phyloP scores from a whole-genome alignment of 83 land plant species.

The Picea mariana region DNA sequence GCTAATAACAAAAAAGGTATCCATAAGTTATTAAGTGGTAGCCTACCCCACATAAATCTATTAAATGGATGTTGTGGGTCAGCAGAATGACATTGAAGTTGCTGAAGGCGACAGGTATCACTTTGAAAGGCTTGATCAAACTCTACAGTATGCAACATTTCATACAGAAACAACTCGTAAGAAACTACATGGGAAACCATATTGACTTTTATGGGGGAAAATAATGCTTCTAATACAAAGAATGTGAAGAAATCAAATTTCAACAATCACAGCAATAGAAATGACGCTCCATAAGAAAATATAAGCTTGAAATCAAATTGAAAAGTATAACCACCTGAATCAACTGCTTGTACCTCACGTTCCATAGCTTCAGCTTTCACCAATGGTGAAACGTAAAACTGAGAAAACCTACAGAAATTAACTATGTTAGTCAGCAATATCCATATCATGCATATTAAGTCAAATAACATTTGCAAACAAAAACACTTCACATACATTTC shows the following conservation, averaged over 20 bases:
- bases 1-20: neutral
- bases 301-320: neutral
- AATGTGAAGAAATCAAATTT: neutral
- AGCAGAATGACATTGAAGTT: constrained; percentile 91
- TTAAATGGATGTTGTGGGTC: constrained; percentile 75
- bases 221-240: neutral
- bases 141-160: constrained; percentile 38
- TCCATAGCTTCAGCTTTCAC: constrained; percentile 94
- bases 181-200: neutral
- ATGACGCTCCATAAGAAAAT: neutral
- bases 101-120: constrained; percentile 88
- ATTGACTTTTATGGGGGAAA: neutral
- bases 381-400: constrained; percentile 90
- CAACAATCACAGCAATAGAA: neutral
- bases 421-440: neutral
- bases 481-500: neutral
- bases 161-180: neutral
- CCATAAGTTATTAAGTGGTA: neutral
- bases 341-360: constrained; percentile 91
- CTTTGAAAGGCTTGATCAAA: constrained; percentile 89
- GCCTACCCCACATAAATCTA: constrained; percentile 90
- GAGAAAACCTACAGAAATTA: constrained; percentile 70
- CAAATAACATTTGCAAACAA: neutral
- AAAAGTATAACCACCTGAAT: constrained; percentile 65
- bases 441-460: neutral